A percentile compares a stretch with the other conserved stretches of the same genome.
phyloP scores from a whole-genome alignment of 2,329 filamentous ascomycete genomes.

The Akanthomyces lecanii region DNA sequence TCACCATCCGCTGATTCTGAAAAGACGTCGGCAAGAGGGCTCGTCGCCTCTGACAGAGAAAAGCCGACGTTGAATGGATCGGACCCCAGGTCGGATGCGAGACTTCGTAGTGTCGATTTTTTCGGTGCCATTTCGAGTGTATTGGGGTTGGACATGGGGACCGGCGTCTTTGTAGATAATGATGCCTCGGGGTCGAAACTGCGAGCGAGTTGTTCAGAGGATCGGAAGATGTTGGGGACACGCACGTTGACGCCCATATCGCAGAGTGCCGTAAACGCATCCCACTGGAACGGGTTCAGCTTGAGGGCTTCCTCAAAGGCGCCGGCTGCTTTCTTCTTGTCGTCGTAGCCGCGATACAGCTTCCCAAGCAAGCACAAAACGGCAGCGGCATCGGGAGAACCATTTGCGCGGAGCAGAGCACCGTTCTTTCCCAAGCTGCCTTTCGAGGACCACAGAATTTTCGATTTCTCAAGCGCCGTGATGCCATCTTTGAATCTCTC shows the following conservation, averaged over 20 bases:
- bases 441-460: constrained; percentile 68
- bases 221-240: constrained; percentile 80
- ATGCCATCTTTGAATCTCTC: constrained; percentile 79
- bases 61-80: constrained; percentile 52
- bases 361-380: constrained; percentile 83
- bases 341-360: constrained; percentile 76
- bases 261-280: constrained; percentile 85
- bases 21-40: constrained; percentile 38
- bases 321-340: constrained; percentile 76
- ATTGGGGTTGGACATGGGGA: constrained; percentile 23
- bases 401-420: constrained; percentile 66
- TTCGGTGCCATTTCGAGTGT: constrained; percentile 39
- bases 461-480: constrained; percentile 76
- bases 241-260: constrained; percentile 80
- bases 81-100: constrained; percentile 32
- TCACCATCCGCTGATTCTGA: constrained; percentile 47
- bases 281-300: constrained; percentile 95
- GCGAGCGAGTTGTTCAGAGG: constrained; percentile 53
- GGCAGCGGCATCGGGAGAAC: constrained; percentile 73
- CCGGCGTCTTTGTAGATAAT: constrained; percentile 36
- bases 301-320: constrained; percentile 87
- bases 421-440: constrained; percentile 80
- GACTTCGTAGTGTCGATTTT: constrained; percentile 37
- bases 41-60: constrained; percentile 38
- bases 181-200: constrained; percentile 39